A percentile compares a stretch with the other conserved stretches of the same genome.
Conservation (phyloP, 202 grass and related monocot species). For the Setaria italica region DNA sequence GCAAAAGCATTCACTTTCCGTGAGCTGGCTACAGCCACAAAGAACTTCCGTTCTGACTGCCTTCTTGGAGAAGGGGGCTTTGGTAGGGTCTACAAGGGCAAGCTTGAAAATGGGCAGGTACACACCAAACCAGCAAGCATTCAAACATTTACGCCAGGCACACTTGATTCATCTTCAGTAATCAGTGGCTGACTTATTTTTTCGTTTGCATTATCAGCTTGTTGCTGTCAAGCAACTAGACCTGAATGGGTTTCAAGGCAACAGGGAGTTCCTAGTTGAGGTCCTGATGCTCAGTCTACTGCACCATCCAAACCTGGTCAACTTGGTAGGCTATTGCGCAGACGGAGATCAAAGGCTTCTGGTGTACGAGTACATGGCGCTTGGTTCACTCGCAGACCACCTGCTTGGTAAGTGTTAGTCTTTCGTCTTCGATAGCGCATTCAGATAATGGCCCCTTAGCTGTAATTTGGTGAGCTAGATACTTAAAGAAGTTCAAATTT, state of each 20-base stretch:
- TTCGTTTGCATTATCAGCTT: slow-evolving; percentile 51
- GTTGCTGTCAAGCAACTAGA: slow-evolving; percentile 93
- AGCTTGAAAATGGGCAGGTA: slow-evolving; percentile 76
- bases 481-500: neutral
- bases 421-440: slow-evolving; percentile 11
- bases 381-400: slow-evolving; percentile 80
- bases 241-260: slow-evolving; percentile 73
- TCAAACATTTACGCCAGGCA: neutral
- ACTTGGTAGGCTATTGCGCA: slow-evolving; percentile 82
- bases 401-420: slow-evolving; percentile 68
- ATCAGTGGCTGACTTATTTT: slow-evolving; percentile 22
- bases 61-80: slow-evolving; percentile 85
- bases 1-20: slow-evolving; percentile 80
- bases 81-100: slow-evolving; percentile 90
- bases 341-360: slow-evolving; percentile 85
- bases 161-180: slow-evolving; percentile 11
- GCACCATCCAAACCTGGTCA: slow-evolving; percentile 85
- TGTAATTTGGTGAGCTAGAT: slow-evolving; percentile 10
- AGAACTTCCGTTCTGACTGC: slow-evolving; percentile 64
- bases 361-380: slow-evolving; percentile 89
- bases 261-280: slow-evolving; percentile 85
- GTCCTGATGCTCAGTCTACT: slow-evolving; percentile 84
- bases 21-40: slow-evolving; percentile 73
- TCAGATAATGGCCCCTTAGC: neutral
- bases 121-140: neutral